These are phyloP conservation scores for Schizonepeta tenuifolia DNA, from an alignment of 257 asterid species.

Conservation along the genomic window DNA sequence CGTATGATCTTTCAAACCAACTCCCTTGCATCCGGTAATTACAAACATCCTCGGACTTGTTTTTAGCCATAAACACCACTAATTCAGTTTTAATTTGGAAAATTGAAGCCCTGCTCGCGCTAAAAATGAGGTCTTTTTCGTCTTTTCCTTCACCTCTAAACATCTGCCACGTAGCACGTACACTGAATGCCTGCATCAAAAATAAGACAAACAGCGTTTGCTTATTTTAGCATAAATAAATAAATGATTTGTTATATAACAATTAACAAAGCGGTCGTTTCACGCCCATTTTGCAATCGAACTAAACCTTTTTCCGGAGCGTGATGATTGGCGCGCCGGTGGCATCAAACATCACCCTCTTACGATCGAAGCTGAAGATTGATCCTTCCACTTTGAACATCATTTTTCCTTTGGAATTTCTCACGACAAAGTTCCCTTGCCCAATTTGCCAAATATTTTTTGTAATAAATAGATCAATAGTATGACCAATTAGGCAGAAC, in stretches of 20 bases:
- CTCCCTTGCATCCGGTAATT: conserved; percentile 48
- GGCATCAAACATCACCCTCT: conserved; percentile 38
- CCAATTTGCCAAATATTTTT: conserved; percentile 30
- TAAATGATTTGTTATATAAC: too few species aligned
- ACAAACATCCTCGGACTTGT: conserved; percentile 36
- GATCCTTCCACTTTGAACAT: conserved; percentile 40
- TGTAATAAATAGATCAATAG: conserved; percentile 33
- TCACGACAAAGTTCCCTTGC: conserved; percentile 27
- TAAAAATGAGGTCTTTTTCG: conserved; percentile 39
- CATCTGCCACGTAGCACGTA: conserved; percentile 43
- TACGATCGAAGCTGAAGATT: conserved; percentile 27
- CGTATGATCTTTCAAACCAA: conserved; percentile 38
- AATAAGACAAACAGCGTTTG: too few species aligned
- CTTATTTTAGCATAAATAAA: too few species aligned
- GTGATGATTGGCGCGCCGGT: conserved; percentile 41
- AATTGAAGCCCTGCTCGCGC: conserved; percentile 39
- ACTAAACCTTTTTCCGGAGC: conserved; percentile 37
- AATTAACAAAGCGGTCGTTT: background rate
- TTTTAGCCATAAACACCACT: conserved; percentile 45
- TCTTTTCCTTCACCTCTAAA: conserved; percentile 32
- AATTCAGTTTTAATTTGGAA: conserved; percentile 43
- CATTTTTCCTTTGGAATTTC: conserved; percentile 35
- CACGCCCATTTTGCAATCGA: background rate
- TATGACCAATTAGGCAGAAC: conserved; percentile 34
- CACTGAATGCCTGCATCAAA: conserved; percentile 30